Conservation (phyloP, 2,329 filamentous ascomycete genomes). For the Botryosphaeria dothidea region DNA sequence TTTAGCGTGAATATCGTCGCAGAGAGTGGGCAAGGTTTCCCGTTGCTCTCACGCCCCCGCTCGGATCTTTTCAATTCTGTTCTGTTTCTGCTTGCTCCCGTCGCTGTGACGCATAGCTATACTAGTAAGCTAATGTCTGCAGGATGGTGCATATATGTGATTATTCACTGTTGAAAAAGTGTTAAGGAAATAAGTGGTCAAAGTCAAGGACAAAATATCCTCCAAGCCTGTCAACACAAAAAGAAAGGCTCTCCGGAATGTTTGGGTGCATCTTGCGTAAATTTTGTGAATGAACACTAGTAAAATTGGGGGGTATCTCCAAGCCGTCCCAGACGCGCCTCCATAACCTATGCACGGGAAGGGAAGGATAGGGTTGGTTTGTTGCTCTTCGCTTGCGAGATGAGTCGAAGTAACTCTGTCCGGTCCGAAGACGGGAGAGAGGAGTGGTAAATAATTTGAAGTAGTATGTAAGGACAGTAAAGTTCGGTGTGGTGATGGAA, state of each 20-base stretch:
- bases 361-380: conserved; percentile 1
- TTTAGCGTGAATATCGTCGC: background rate
- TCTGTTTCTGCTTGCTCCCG: background rate
- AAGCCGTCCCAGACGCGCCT: conserved; percentile 19
- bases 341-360: conserved; percentile 10
- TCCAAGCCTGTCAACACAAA: background rate
- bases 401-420: conserved; percentile 5
- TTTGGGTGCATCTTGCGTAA: conserved; percentile 14
- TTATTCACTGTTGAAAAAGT: background rate
- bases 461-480: conserved; percentile 9
- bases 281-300: conserved; percentile 13
- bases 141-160: background rate
- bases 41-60: background rate
- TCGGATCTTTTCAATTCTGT: background rate
- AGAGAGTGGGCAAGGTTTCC: background rate
- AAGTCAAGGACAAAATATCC: conserved; percentile 4
- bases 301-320: conserved; percentile 18
- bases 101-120: background rate
- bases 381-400: conserved; percentile 9
- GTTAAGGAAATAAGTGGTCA: conserved; percentile 3
- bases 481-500: background rate
- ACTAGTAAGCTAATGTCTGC: background rate
- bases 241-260: background rate
- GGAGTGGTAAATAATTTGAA: background rate
- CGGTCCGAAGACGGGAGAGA: background rate